Base-by-base conservation (phyloP, 257 asterid genomes). In the Jacaranda mimosifolia region DNA sequence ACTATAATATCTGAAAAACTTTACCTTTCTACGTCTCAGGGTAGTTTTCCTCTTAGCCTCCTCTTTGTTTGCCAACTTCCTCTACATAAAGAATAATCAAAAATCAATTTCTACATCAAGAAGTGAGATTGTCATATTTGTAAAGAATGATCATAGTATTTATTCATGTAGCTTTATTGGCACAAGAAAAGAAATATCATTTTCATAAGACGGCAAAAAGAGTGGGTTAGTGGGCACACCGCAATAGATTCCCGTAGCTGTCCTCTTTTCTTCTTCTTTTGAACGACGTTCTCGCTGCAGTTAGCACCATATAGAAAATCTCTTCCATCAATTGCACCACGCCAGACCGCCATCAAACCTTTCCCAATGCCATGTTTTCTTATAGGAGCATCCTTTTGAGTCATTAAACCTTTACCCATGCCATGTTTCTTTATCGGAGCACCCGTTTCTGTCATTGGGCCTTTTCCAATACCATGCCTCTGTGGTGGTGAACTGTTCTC, bases 401-500 rank as follows among this genome's bases (percentile, higher is more conserved):
- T 77, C 80, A 86, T 87, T 59, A 87, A 72, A 67, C 89, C 90
- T 84, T 91, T 91, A 56, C 94, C 92, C 77, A 84, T 80, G 45
- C 92, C 88, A 78, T 84, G 79, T 77, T 84, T 91, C 83, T 81
- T 87, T 68, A 72, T 65, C 32, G 82, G 84, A 80, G 65, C 63
- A 68, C 79, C 78, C 62, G 73, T 83, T 48, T 75, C 79, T 21
- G 87, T 86, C 86, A 91, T 83, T 36, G 85, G 85, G 63, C 97
- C 98, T 88, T 95, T 95, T 68, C 97, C 98, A 53, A 77, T 77
- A 65, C 97, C 97, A 78, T 87, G 89, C 75, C 78, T 81, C 82
- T 56, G 79, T 39, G 63, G 59, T 52, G 84, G 80, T 78, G 82
- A 70, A 77, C 42, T 76, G 60, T 75, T 87, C 76, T 83, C 93